phyloP scores from a whole-genome alignment of 345 rosid genomes.

The Ceriops tagal region DNA sequence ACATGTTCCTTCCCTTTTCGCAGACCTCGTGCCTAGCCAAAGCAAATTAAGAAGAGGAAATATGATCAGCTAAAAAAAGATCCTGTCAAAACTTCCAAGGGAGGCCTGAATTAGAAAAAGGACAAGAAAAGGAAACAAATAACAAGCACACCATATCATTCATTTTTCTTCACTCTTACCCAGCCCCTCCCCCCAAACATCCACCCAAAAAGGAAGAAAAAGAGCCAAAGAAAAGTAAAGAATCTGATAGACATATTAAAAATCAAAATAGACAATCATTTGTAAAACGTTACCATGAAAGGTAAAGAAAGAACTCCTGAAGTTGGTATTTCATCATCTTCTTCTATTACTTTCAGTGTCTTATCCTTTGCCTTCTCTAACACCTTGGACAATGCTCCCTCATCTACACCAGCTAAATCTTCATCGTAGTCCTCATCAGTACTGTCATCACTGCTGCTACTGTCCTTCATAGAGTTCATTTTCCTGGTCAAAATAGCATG shows the following conservation, averaged over 20 bases:
- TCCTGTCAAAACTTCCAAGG: not conserved
- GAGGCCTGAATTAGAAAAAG: not conserved
- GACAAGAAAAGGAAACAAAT: not conserved
- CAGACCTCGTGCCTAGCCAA: slow-evolving; percentile 69
- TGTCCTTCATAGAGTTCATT: slow-evolving; percentile 63
- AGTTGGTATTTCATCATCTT: slow-evolving; percentile 55
- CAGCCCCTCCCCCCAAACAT: not conserved
- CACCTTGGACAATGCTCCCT: slow-evolving; percentile 51
- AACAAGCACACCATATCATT: too few species aligned
- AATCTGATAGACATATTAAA: not conserved
- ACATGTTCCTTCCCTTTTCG: slow-evolving; percentile 68
- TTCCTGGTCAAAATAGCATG: slow-evolving; percentile 78
- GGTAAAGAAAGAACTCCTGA: slow-evolving; percentile 87
- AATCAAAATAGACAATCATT: not conserved
- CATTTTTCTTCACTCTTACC: not conserved
- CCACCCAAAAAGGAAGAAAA: not conserved
- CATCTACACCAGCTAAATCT: slow-evolving; percentile 39
- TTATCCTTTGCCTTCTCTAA: slow-evolving; percentile 66
- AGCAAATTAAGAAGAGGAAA: slow-evolving; percentile 10
- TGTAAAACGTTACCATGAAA: slow-evolving; percentile 64
- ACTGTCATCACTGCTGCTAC: slow-evolving; percentile 61
- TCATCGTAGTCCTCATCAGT: slow-evolving; percentile 52
- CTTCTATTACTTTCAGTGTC: slow-evolving; percentile 60
- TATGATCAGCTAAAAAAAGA: slow-evolving; percentile 8
- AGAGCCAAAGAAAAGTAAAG: not conserved